phyloP scores from a whole-genome alignment of 78 protist species.

The Dictyostelium citrinum region DNA sequence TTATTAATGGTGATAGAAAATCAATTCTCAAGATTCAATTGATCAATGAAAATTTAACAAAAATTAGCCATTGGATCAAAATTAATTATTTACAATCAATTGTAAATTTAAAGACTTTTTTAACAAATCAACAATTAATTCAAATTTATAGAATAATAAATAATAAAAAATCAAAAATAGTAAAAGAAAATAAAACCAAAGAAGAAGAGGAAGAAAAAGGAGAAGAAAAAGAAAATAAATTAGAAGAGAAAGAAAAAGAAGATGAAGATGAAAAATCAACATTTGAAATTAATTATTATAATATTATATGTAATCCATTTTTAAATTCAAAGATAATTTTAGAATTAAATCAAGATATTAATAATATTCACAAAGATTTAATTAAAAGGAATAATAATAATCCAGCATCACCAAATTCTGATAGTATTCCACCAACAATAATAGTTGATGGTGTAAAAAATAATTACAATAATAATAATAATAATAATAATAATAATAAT shows the following conservation, averaged over 20 bases:
- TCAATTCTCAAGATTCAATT: not conserved
- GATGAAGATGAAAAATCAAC: not conserved
- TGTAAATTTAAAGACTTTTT: not conserved
- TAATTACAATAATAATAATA: not conserved
- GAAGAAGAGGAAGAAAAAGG: not conserved
- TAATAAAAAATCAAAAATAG: not conserved
- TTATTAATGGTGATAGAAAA: conserved; percentile 23
- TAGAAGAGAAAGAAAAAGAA: not conserved
- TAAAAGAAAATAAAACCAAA: not conserved
- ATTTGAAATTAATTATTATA: not conserved
- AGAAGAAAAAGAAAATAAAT: not conserved
- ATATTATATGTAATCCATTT: conserved; percentile 1
- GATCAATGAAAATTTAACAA: not conserved
- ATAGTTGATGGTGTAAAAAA: not conserved
- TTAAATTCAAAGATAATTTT: conserved; percentile 7
- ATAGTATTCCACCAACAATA: not conserved
- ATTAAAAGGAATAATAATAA: not conserved
- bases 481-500: not conserved
- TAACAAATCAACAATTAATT: not conserved
- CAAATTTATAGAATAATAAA: not conserved
- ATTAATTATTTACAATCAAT: not conserved
- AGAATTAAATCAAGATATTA: conserved; percentile 9
- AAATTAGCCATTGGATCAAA: not conserved
- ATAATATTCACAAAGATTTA: not conserved
- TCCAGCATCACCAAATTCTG: no score